These are phyloP conservation scores for Aspergillus neotritici DNA, from an alignment of 2,329 filamentous ascomycete genomes.

Conservation along the genomic window DNA sequence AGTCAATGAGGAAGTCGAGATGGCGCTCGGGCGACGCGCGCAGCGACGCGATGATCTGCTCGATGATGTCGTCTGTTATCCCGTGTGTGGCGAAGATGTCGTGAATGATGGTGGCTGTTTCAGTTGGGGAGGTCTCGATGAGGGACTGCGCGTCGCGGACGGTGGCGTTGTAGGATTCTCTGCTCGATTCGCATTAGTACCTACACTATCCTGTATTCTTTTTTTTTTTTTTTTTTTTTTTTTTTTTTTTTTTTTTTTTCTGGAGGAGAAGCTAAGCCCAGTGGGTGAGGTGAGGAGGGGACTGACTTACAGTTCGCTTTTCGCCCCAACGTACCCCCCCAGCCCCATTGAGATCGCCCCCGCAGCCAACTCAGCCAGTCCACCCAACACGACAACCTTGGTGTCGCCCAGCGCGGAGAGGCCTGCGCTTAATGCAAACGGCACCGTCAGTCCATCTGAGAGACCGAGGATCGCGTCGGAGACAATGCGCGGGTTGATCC, in stretches of 20 bases:
- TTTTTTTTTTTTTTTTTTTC: not conserved
- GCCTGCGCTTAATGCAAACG: slow-evolving; percentile 71
- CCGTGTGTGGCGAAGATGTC: slow-evolving; percentile 39
- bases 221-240: too few relatives aligned
- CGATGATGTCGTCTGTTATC: slow-evolving; percentile 32
- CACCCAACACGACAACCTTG: slow-evolving; percentile 64
- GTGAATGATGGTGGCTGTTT: slow-evolving; percentile 37
- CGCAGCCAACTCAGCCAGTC: slow-evolving; percentile 69
- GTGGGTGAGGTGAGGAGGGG: not conserved
- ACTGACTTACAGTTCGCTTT: slow-evolving; percentile 47
- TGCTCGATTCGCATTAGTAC: slow-evolving; percentile 10
- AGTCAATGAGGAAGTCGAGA: slow-evolving; percentile 45
- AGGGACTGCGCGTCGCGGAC: slow-evolving; percentile 40
- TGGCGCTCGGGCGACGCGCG: slow-evolving; percentile 36
- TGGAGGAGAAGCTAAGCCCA: not conserved
- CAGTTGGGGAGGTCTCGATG: slow-evolving; percentile 33
- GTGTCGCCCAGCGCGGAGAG: slow-evolving; percentile 57
- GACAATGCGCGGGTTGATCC: slow-evolving; percentile 42
- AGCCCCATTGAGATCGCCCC: slow-evolving; percentile 74
- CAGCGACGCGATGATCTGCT: slow-evolving; percentile 33
- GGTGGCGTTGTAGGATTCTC: slow-evolving; percentile 44
- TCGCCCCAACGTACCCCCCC: slow-evolving; percentile 63
- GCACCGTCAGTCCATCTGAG: slow-evolving; percentile 72
- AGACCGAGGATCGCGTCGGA: slow-evolving; percentile 67
- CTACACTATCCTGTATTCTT: too few relatives aligned